Conservation (phyloP, 2,329 filamentous ascomycete genomes). For the Cyphellophora europaea region DNA sequence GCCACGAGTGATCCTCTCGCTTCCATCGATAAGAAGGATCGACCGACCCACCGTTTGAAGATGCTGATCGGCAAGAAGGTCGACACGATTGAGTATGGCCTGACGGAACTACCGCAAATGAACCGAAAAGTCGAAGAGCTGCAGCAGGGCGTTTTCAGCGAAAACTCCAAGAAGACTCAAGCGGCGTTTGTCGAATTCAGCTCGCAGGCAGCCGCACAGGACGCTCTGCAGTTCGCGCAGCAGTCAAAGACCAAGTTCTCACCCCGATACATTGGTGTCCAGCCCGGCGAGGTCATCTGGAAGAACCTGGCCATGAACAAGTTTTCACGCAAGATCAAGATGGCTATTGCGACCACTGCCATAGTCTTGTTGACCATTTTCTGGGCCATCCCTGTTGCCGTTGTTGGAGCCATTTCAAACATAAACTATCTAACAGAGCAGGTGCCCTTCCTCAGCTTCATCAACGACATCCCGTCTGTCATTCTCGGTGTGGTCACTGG, state of each 20-base stretch:
- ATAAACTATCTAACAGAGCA: conserved; percentile 53
- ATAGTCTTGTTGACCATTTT: conserved; percentile 75
- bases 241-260: conserved; percentile 57
- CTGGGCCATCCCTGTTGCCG: conserved; percentile 66
- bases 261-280: conserved; percentile 75
- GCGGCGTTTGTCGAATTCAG: conserved; percentile 87
- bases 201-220: conserved; percentile 72
- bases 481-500: conserved; percentile 77
- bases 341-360: conserved; percentile 58
- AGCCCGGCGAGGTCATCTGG: conserved; percentile 84
- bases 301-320: conserved; percentile 68
- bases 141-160: conserved; percentile 51
- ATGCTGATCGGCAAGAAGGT: conserved; percentile 51
- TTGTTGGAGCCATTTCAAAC: conserved; percentile 83
- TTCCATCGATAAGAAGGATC: conserved; percentile 58
- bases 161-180: conserved; percentile 55
- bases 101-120: conserved; percentile 61
- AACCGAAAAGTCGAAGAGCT: conserved; percentile 63
- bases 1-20: conserved; percentile 1
- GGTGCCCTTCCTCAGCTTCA: conserved; percentile 59
- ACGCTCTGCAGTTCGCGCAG: conserved; percentile 56
- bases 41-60: conserved; percentile 64
- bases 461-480: conserved; percentile 57
- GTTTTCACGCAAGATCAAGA: conserved; percentile 45
- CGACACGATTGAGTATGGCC: conserved; percentile 53